phyloP scores from a whole-genome alignment of 495 filamentous ascomycete species.

The Tuber borchii region DNA sequence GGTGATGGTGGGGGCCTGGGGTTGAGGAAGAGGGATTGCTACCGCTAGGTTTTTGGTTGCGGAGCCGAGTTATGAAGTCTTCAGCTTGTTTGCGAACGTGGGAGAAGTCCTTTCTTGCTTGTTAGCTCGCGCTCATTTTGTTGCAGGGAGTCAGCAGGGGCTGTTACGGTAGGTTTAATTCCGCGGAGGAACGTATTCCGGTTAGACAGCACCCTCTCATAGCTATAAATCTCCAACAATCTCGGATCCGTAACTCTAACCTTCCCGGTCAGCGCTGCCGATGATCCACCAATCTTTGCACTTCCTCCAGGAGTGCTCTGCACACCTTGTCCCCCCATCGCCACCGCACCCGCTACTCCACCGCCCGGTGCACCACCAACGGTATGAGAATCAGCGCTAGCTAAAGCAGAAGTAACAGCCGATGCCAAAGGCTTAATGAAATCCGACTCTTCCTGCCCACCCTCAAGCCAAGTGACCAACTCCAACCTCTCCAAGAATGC shows the following conservation, averaged over 20 bases:
- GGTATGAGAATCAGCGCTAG: slow-evolving; percentile 35
- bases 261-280: slow-evolving; percentile 45
- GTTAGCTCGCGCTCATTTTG: slow-evolving; percentile 26
- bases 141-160: slow-evolving; percentile 4
- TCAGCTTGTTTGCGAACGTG: slow-evolving; percentile 81
- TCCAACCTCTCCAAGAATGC: slow-evolving; percentile 85
- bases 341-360: slow-evolving; percentile 43
- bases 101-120: slow-evolving; percentile 70
- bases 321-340: slow-evolving; percentile 25
- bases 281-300: slow-evolving; percentile 44
- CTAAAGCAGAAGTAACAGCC: slow-evolving; percentile 47
- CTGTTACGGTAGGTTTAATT: slow-evolving; percentile 75
- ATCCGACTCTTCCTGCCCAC: slow-evolving; percentile 79
- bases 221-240: slow-evolving; percentile 78
- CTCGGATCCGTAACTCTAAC: slow-evolving; percentile 62
- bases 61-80: slow-evolving; percentile 64
- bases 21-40: slow-evolving; percentile 41
- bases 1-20: slow-evolving; percentile 16
- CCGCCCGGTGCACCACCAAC: slow-evolving; percentile 7
- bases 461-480: slow-evolving; percentile 84
- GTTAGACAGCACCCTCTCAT: slow-evolving; percentile 85
- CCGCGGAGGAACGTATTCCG: slow-evolving; percentile 81
- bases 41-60: slow-evolving; percentile 45
- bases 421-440: slow-evolving; percentile 74
- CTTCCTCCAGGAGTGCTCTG: slow-evolving; percentile 45